A percentile compares a stretch with the other conserved stretches of the same genome.
Conservation (phyloP, 495 filamentous ascomycete genomes). For the Tuber calosporum region DNA sequence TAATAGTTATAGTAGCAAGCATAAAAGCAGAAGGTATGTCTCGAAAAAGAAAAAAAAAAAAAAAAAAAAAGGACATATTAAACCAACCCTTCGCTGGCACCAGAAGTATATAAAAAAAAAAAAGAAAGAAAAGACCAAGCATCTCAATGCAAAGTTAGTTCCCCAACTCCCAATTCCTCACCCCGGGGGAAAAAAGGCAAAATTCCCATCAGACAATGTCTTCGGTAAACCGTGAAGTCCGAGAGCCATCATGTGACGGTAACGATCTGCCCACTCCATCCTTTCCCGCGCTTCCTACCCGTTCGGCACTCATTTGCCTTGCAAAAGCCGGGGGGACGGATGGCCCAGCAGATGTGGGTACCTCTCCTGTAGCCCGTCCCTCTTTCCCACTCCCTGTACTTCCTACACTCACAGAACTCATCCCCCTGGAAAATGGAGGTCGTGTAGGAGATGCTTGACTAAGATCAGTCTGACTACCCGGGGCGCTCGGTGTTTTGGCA, state of each 20-base stretch:
- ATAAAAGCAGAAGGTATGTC: constrained; percentile 22
- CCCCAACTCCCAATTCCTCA: neutral
- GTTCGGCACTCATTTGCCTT: constrained; percentile 27
- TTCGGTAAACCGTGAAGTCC: constrained; percentile 41
- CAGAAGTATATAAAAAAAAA: too few relatives aligned
- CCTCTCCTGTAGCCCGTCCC: constrained; percentile 20
- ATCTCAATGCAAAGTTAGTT: neutral
- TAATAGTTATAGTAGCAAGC: constrained; percentile 26
- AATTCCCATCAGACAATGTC: constrained; percentile 37
- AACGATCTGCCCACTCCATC: constrained; percentile 40
- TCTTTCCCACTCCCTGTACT: constrained; percentile 2
- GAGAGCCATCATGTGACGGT: constrained; percentile 41
- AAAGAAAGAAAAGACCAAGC: constrained; percentile 14
- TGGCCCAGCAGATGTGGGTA: constrained; percentile 24
- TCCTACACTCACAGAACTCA: neutral
- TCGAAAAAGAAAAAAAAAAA: constrained; percentile 8
- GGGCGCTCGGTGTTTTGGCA: constrained; percentile 6
- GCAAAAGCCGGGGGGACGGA: constrained; percentile 22
- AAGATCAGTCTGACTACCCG: constrained; percentile 1
- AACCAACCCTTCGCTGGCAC: neutral
- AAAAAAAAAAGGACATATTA: constrained; percentile 15
- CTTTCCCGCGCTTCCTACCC: constrained; percentile 33
- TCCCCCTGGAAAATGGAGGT: neutral
- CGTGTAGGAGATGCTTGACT: neutral
- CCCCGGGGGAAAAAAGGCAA: constrained; percentile 12